Base-by-base conservation (phyloP, 2,329 filamentous ascomycete genomes). In the Lasiodiplodia gonubiensis region DNA sequence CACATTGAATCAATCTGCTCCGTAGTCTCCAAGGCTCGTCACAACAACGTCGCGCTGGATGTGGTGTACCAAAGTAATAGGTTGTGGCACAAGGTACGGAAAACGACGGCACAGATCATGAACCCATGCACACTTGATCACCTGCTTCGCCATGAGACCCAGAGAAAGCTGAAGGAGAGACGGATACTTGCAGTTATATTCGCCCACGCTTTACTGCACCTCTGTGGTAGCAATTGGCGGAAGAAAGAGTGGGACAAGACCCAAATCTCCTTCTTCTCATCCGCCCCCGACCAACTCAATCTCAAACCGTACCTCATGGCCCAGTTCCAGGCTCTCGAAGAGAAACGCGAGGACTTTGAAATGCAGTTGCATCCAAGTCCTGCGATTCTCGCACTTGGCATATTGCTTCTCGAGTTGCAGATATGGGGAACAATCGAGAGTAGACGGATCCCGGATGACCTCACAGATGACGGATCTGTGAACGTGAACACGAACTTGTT, bases 141-240 rank as follows among this genome's bases (percentile, higher is more conserved):
- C 16, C 65, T 63, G 33, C 42, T 67, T 11, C 39, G 33, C 30
- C 33, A 53, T 23, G 35, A 61, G 21, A 48, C 8, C 3, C 48
- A 27, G 11, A 27, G 33, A 39, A 54, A 25, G 39, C 11, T 67
- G 21, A 67, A 64, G 33, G 65, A 67, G 33, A 51, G 46, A 14
- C 55, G 57, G 30, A 48, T 67, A 12, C 54, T 67, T 10, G 54
- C 55, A n/a, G 65, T 67, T 3, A 33, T 67, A 27, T 57, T 67
- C 12, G 65, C 65, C 27, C 65, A 67, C n/a, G 30, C 65, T 1
- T n/a, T 67, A n/a, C 55, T 67, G 3, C 18, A 51, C 18, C 60
- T 67, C 4, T 61, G 21, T 1, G 42, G 51, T 5, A 27, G 39
- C n/a, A 42, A 27, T 10, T 64, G 54, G 65, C 12, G 53, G 23